Base-by-base conservation (phyloP, 139 green algal genomes). In the Pedinophyceae sp. region DNA sequence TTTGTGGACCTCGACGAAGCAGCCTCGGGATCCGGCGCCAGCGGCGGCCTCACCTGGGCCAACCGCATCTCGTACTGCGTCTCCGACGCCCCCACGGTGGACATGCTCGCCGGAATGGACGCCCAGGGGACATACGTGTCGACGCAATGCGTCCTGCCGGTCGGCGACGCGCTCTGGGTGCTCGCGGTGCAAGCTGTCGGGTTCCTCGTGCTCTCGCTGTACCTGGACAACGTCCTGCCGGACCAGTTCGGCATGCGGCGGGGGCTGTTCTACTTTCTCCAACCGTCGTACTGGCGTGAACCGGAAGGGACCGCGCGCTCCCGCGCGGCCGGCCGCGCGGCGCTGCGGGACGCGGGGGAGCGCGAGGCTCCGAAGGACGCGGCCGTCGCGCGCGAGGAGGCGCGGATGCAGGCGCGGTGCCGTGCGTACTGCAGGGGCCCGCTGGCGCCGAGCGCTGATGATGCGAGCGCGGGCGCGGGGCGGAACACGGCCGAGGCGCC, bases 201-300 rank as follows among this genome's bases (percentile, higher is more conserved):
- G n/a, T n/a, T n/a, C n/a, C n/a, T n/a, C n/a, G n/a, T n/a, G n/a
- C n/a, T n/a, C n/a, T n/a, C 7, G 19, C 6, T 59, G 20, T 59
- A 59, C 53, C 27, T 59, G 23, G 53, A 59, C 53, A 54, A 59
- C 53, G 30, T 59, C 22, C 25, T 59, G 17, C 53, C 53, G 4
- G 27, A 55, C 19, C 17, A 25, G 19, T 15, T 48, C 19, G 30
- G 30, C 38, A 55, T 26, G n/a, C 27, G 47, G 47, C 24, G 47
- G 15, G 10, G 10, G 7, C 47, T 52, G 10, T 29, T 10, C 10
- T 52, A 52, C 47, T 15, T 15, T 15, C 25, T 52, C 24, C 10
- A 52, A 7, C 47, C 47, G 47, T 22, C 24, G 10, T 52, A 52
- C 47, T 52, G 47, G 47, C 18, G 40, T 20, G 18, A 48, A 48